Percentiles rank a stretch among this genome's conserved stretches.
Evolutionary conservation across 441 rosid genomes (phyloP).

Genomic region (Syzygium malaccense): DNA sequence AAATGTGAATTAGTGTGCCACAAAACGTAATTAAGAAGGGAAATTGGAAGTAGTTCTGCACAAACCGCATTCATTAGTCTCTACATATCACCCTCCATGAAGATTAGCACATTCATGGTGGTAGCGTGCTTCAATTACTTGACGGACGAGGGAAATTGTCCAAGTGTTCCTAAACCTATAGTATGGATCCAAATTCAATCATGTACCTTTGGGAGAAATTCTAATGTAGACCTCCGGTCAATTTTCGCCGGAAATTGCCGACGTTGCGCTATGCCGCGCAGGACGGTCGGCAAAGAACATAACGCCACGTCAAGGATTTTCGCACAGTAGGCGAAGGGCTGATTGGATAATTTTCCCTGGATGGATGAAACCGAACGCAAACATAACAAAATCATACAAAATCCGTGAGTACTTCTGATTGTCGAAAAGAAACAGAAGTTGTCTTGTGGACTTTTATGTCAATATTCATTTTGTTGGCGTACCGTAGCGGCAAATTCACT

Average conservation of each 20-base stretch:
- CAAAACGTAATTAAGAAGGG: not conserved
- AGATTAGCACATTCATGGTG: not conserved
- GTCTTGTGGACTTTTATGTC: not conserved
- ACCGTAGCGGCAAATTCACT: not conserved
- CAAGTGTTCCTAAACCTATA: not conserved
- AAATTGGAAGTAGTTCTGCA: not conserved
- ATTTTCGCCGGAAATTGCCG: too few relatives aligned
- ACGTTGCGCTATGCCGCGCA: accelerated
- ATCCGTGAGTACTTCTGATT: not conserved
- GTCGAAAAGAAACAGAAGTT: not conserved
- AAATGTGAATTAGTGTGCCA: not conserved
- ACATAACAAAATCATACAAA: not conserved
- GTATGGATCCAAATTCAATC: not conserved
- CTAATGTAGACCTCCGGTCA: too few relatives aligned
- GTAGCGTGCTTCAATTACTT: not conserved
- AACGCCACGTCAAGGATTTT: too few relatives aligned
- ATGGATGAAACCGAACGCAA: not conserved
- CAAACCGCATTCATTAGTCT: not conserved
- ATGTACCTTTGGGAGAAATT: too few relatives aligned
- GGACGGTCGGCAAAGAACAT: too few relatives aligned
- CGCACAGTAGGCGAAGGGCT: not conserved
- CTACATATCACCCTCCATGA: not conserved
- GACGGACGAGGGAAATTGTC: not conserved
- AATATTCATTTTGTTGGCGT: not conserved
- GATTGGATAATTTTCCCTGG: not conserved